Conservation (phyloP, 352 stramenopile species). For the Globisporangium splendens region DNA sequence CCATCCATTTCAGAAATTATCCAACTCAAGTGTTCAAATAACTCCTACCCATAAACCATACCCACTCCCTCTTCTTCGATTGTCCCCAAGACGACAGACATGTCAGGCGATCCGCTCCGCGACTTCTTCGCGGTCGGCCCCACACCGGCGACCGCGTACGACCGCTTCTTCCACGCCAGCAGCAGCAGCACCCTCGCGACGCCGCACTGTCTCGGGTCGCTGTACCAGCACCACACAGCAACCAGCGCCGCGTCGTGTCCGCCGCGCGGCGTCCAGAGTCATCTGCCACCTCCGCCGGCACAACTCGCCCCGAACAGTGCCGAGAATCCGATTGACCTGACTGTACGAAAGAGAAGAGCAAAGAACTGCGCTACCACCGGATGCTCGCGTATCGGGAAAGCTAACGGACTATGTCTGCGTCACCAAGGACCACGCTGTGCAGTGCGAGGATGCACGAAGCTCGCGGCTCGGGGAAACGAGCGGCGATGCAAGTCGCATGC, state of each 20-base stretch:
- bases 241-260: conserved; percentile 37
- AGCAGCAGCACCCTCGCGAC: neutral
- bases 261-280: neutral
- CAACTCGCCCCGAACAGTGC: neutral
- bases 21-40: no score
- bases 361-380: no score
- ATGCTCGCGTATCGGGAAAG: neutral
- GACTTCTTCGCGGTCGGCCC: conserved; percentile 7
- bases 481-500: neutral
- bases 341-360: neutral
- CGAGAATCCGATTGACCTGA: neutral
- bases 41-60: no score
- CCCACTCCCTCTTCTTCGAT: no score
- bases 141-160: neutral
- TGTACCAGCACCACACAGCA: conserved; percentile 28
- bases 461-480: no score
- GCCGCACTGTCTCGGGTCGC: neutral
- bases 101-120: conserved; percentile 5
- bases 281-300: no score
- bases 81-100: neutral
- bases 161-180: conserved; percentile 2
- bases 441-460: no score
- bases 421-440: neutral
- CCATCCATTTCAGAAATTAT: no score
- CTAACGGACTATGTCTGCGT: neutral